These are phyloP conservation scores for Chalaropsis ovoidea DNA, from an alignment of 2,329 filamentous ascomycete genomes.

Conservation along the genomic window DNA sequence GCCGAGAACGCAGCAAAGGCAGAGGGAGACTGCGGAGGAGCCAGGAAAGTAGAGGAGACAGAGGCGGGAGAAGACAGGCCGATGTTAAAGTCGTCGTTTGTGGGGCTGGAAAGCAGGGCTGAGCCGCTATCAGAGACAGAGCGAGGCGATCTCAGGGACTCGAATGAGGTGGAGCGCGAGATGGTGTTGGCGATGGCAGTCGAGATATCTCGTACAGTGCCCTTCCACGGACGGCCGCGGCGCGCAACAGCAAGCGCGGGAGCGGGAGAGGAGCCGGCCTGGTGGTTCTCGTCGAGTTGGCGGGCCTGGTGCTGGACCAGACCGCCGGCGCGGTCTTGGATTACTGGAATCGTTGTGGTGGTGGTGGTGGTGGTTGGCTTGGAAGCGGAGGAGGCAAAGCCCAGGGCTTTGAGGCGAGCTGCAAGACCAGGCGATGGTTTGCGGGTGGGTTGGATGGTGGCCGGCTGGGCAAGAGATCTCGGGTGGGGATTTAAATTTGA, in stretches of 20 bases:
- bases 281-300: slow-evolving; percentile 57
- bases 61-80: slow-evolving; percentile 19
- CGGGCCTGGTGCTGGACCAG: slow-evolving; percentile 61
- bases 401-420: slow-evolving; percentile 54
- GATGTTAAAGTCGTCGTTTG: slow-evolving; percentile 26
- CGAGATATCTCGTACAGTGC: slow-evolving; percentile 42
- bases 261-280: slow-evolving; percentile 44
- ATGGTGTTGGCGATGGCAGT: slow-evolving; percentile 22
- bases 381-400: slow-evolving; percentile 40
- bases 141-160: slow-evolving; percentile 26
- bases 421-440: slow-evolving; percentile 56
- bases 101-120: slow-evolving; percentile 28
- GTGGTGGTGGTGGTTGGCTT: slow-evolving; percentile 25
- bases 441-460: slow-evolving; percentile 35
- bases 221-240: slow-evolving; percentile 63
- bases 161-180: slow-evolving; percentile 21
- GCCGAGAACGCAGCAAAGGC: slow-evolving; percentile 23
- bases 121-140: slow-evolving; percentile 25
- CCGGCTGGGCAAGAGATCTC: slow-evolving; percentile 19
- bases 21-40: slow-evolving; percentile 30
- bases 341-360: slow-evolving; percentile 26
- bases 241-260: slow-evolving; percentile 41
- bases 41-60: slow-evolving; percentile 23
- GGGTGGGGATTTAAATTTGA: slow-evolving; percentile 27
- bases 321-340: slow-evolving; percentile 49